Conservation (phyloP, 2,329 filamentous ascomycete genomes). For the Colletotrichum lindemuthianum region DNA sequence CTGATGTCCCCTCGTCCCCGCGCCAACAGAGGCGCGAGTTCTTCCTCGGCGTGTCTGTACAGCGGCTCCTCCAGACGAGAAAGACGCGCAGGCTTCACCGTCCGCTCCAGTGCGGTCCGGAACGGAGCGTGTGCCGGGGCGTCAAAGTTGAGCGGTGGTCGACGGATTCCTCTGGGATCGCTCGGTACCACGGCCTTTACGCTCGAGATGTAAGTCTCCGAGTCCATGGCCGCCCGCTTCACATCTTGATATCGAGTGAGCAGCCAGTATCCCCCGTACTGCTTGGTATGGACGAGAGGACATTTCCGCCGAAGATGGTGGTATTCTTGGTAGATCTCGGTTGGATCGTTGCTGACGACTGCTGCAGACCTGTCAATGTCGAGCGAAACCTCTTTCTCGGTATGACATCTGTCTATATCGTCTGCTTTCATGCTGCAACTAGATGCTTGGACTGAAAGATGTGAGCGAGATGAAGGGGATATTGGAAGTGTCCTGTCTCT, state of each 20-base stretch:
- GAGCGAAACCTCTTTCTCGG: background rate
- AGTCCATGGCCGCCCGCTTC: conserved; percentile 37
- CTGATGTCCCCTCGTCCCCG: conserved; percentile 35
- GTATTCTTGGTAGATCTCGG: conserved; percentile 37
- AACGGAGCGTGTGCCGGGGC: conserved; percentile 38
- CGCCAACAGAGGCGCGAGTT: conserved; percentile 31
- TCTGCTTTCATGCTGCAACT: background rate
- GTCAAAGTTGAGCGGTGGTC: conserved; percentile 39
- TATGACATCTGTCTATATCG: background rate
- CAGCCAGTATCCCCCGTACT: conserved; percentile 39
- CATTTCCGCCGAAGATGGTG: conserved; percentile 35
- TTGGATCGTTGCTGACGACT: conserved; percentile 36
- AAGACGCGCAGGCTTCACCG: conserved; percentile 36
- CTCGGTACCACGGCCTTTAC: conserved; percentile 36
- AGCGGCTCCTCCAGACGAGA: conserved; percentile 32
- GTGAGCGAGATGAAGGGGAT: too few species aligned
- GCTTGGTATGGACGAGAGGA: conserved; percentile 36
- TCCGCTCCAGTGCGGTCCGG: conserved; percentile 37
- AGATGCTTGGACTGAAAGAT: too few species aligned
- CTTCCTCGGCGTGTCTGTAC: conserved; percentile 29
- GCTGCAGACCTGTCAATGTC: conserved; percentile 36
- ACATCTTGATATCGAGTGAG: conserved; percentile 39
- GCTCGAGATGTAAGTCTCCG: conserved; percentile 34
- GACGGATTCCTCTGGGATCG: conserved; percentile 35
- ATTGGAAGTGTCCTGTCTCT: too few species aligned